Conservation (phyloP, 805 yeast species). For the Metschnikowia bowlesiae region DNA sequence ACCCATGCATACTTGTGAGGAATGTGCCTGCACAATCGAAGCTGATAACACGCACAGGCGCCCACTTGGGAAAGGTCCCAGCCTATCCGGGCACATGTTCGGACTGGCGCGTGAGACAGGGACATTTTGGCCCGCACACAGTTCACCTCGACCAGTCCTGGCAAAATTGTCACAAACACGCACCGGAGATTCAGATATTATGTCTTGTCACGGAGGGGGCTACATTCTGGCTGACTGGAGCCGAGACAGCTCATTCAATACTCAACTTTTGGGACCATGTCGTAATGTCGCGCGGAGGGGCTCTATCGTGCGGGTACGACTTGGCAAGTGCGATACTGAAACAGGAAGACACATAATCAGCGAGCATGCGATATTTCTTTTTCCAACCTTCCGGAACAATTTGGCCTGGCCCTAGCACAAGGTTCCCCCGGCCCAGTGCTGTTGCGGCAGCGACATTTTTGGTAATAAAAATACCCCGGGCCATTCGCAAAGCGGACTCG, state of each 20-base stretch:
- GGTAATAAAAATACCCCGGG: too few species aligned
- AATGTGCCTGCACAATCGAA: not conserved
- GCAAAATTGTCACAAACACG: too few species aligned
- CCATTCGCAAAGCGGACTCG: not conserved
- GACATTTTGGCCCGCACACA: not conserved
- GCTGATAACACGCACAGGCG: not conserved
- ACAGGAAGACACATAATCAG: constrained; percentile 1
- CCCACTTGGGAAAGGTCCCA: constrained; percentile 3
- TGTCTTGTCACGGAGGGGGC: too few species aligned
- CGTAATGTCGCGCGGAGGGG: not conserved
- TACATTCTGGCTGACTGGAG: too few species aligned
- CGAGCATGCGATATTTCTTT: not conserved
- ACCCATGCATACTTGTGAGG: not conserved
- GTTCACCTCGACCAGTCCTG: too few species aligned
- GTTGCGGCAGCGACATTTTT: too few species aligned
- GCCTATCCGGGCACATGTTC: constrained; percentile 1
- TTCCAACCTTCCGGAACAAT: not conserved
- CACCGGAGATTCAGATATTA: too few species aligned
- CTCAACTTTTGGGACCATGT: not conserved
- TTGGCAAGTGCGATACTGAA: constrained; percentile 2
- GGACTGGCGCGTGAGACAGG: not conserved
- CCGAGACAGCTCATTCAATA: not conserved
- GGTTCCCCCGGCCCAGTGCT: not conserved
- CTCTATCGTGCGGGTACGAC: not conserved
- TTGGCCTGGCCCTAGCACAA: not conserved